Evolutionary conservation across 495 filamentous ascomycete genomes (phyloP).

Genomic region (Hyaloscypha finlandica): DNA sequence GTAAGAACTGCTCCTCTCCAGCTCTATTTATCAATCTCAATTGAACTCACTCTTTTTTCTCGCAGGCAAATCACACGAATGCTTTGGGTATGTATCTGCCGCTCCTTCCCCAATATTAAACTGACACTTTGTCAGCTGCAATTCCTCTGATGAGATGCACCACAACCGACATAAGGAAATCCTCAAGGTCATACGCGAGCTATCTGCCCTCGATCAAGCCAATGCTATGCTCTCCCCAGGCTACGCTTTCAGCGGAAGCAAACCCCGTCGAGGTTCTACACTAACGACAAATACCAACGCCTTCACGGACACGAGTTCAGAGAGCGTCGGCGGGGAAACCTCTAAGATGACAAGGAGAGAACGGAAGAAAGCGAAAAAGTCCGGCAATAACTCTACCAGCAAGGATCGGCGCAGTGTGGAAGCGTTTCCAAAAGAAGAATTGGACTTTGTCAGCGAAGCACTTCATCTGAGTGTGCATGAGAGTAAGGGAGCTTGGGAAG

Average conservation of each 20-base stretch:
- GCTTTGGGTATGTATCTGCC: slow-evolving; percentile 27
- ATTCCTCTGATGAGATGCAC: slow-evolving; percentile 32
- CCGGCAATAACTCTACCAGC: not conserved
- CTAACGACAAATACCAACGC: slow-evolving; percentile 2
- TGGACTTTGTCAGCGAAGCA: slow-evolving; percentile 30
- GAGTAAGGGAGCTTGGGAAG: slow-evolving; percentile 32
- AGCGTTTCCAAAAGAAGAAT: slow-evolving; percentile 22
- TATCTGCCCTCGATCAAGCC: slow-evolving; percentile 19
- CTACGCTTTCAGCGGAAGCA: not conserved
- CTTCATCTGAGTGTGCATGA: slow-evolving; percentile 28
- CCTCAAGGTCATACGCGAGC: slow-evolving; percentile 23
- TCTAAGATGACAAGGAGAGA: slow-evolving; percentile 15
- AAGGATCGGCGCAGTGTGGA: slow-evolving; percentile 16
- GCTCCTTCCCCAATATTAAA: not conserved
- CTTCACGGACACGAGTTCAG: slow-evolving; percentile 19
- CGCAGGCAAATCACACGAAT: slow-evolving; percentile 33
- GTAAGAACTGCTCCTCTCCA: slow-evolving; percentile 13
- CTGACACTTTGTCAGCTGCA: slow-evolving; percentile 28
- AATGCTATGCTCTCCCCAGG: not conserved
- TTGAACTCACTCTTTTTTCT: not conserved
- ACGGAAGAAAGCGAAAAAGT: slow-evolving; percentile 26
- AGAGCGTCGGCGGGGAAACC: slow-evolving; percentile 1
- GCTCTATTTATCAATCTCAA: not conserved
- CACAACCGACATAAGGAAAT: slow-evolving; percentile 33
- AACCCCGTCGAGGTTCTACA: slow-evolving; percentile 3